Evolutionary conservation across 2,329 filamentous ascomycete genomes (phyloP), one percentile per base, ranked within the genome.

Genomic region (Chrysoporthe puriensis): DNA sequence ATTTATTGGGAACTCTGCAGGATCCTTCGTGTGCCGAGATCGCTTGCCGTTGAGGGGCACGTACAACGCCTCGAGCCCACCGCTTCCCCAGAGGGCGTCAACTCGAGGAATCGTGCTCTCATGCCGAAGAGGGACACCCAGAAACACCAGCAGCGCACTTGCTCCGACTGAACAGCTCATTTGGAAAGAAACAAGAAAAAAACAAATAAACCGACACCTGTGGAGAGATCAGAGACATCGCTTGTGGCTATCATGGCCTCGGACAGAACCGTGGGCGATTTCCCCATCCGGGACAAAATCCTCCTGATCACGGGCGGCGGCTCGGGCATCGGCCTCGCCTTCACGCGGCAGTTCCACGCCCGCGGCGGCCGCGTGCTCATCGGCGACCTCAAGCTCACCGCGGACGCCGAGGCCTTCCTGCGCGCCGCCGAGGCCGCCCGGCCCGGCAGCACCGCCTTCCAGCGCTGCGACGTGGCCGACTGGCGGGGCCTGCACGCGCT

Each of bases 221-320:
- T 5, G 36, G 36, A 40, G 26, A 40, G 36, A 40, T 40, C 36
- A 26, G 26, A 26, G 26, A 26, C 9, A 40, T 40, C 36, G 36
- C 36, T 9, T 46, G 44, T 18, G 44, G 11, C 59, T 1, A 58
- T 9, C 13, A 52, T 46, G 26, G 4, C 52, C 16, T 40, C 63
- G 6, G 32, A 40, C 56, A 60, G 50, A 6, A n/a, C 44, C 21
- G 54, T 59, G 4, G 54, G 63, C 34, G 63, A 58, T 26, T 65
- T 60, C 32, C 4, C 56, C 54, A 36, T 65, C 43, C 16, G 48
- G 14, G 62, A 67, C 34, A 68, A 63, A 32, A 67, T 63, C 34
- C 63, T 69, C 21, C 67, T 70, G 11, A 67, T 69, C 40, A 69
- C 66, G 18, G 69, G 69, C 7, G 69, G 69, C 32, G 69, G 66